Evolutionary conservation across 176 grass and related monocot genomes (phyloP).

Genomic region (Carex cristatella): DNA sequence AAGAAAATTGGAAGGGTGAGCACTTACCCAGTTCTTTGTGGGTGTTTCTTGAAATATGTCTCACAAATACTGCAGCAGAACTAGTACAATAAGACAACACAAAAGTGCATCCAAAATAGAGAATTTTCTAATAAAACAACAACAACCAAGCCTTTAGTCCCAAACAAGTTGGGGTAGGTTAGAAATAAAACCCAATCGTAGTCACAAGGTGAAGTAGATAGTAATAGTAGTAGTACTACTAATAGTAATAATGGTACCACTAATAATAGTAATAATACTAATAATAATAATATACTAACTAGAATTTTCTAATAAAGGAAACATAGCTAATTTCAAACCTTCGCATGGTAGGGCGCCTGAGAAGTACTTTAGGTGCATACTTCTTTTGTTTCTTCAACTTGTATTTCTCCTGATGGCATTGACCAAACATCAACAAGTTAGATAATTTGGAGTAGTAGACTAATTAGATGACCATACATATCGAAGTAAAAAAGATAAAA

Average conservation of each 20-base stretch:
- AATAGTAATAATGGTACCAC: too few species aligned
- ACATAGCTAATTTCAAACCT: slow-evolving; percentile 36
- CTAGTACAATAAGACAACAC: background rate
- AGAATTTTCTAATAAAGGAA: background rate
- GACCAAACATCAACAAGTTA: background rate
- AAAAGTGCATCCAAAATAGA: background rate
- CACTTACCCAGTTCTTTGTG: slow-evolving; percentile 78
- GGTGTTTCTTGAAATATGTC: slow-evolving; percentile 96
- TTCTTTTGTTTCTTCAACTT: slow-evolving; percentile 99
- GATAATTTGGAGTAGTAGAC: background rate
- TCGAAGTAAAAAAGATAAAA: background rate
- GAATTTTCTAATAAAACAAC: background rate
- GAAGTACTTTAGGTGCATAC: slow-evolving; percentile 88
- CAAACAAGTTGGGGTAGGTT: too few species aligned
- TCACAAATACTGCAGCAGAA: slow-evolving; percentile 82
- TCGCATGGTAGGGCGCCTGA: slow-evolving; percentile 59
- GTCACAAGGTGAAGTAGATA: too few species aligned
- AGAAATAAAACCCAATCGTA: too few species aligned
- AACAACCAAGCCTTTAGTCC: too few species aligned
- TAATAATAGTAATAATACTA: too few species aligned
- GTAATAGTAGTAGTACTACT: too few species aligned
- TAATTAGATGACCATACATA: background rate
- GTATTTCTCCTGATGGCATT: slow-evolving; percentile 74
- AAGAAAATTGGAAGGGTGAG: slow-evolving; percentile 6
- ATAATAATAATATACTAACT: too few species aligned